Evolutionary conservation across 2,329 filamentous ascomycete species (phyloP), one percentile per base, ranked within the genome.

Genomic region (Akanthomyces lecanii): DNA sequence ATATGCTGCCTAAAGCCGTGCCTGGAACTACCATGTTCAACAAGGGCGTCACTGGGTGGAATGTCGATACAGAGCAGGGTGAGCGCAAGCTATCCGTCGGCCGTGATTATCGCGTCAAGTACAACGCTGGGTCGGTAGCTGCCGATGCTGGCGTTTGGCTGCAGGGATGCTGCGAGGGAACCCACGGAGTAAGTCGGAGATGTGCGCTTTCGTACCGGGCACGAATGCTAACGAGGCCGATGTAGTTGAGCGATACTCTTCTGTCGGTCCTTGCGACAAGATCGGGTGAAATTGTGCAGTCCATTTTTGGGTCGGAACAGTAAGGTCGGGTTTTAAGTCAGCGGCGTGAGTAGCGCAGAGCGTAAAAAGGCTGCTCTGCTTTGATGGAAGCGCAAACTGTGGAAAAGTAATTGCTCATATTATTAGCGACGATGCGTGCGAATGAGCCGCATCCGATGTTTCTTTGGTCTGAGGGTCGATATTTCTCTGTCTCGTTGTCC

Each of bases 101-200:
- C 38, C 84, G 94, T 60, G 85, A 97, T 73, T 98, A 98, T 75
- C 83, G 83, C 58, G 85, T 97, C 55, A 79, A 87, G 64, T 92
- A 96, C 72, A 81, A 84, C 55, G 78, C 84, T 1, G 87, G 84
- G 36, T 81, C 84, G 54, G 89, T 98, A 40, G 83, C 86, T n/a
- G 72, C 82, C 0, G 85, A 88, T 51, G 89, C 91, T 16, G 93
- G 93, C 4, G 82, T 98, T 64, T 98, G 91, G 89, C 81, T 98
- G 69, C 95, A 98, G 75, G 94, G 94, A 38, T 97, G 93, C 78
- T 96, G 92, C 73, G 93, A 98, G 79, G 86, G 83, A 65, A 96
- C 92, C 40, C 94, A 98, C 75, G 94, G 94, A 64, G 89, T 94
- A 84, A 86, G 89, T 87, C 63, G 57, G 45, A 38, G 2, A 44